These are phyloP conservation scores for Cucurbita argyrosperma DNA, from an alignment of 306 rosid genomes.

Conservation along the genomic window DNA sequence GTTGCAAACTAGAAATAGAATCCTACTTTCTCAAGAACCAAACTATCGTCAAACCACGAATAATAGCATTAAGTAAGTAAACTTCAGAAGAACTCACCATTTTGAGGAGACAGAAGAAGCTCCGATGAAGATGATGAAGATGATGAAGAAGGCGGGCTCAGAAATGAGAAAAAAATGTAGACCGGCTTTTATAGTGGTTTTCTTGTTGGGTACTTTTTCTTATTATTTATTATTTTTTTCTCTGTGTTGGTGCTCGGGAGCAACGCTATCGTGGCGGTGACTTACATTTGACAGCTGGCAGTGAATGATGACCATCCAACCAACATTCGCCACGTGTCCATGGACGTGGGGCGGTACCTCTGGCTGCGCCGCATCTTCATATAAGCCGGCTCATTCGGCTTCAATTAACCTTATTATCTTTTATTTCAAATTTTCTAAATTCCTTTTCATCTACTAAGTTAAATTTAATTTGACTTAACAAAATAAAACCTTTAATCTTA, in stretches of 20 bases:
- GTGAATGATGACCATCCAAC: not conserved
- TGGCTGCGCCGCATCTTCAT: not conserved
- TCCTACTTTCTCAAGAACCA: not conserved
- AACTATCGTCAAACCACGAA: not conserved
- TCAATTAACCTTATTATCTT: not conserved
- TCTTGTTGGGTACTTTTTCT: not conserved
- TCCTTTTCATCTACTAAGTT: not conserved
- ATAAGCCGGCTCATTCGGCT: not conserved
- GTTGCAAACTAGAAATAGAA: not conserved
- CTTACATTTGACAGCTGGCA: not conserved
- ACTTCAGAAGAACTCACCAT: not conserved
- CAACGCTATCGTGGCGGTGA: conserved; percentile 1
- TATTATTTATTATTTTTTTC: not conserved
- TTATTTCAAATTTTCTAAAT: not conserved
- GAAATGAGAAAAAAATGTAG: not conserved
- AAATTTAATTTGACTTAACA: not conserved
- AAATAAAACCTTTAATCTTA: not conserved
- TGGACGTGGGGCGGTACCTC: not conserved
- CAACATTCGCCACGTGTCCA: not conserved
- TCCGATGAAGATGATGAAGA: not conserved
- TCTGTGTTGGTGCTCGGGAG: not conserved
- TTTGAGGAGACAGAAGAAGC: not conserved
- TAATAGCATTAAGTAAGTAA: not conserved
- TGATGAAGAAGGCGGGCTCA: no score
- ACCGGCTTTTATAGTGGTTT: not conserved